These are phyloP conservation scores for Dactylonectria estremocensis DNA, from an alignment of 2,329 filamentous ascomycete genomes.

Conservation along the genomic window DNA sequence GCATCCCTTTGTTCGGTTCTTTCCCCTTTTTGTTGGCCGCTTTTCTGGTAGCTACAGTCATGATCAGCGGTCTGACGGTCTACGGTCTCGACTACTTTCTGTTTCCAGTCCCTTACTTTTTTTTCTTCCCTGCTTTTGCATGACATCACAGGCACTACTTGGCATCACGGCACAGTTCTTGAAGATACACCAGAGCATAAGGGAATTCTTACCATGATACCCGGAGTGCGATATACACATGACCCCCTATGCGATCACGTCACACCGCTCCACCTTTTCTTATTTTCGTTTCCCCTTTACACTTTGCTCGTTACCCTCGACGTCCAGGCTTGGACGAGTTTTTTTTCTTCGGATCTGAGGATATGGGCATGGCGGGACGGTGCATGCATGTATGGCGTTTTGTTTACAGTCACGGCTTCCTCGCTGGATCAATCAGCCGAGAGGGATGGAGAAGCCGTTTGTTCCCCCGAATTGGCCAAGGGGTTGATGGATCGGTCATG, in stretches of 20 bases:
- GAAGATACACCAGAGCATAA: conserved; percentile 55
- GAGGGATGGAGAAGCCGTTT: conserved; percentile 9
- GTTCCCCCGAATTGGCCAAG: conserved; percentile 10
- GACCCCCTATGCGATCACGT: conserved; percentile 52
- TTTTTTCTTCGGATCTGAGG: conserved; percentile 35
- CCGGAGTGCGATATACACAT: conserved; percentile 57
- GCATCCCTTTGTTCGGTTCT: conserved; percentile 8
- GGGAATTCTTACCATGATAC: conserved; percentile 57
- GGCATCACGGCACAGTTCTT: conserved; percentile 52
- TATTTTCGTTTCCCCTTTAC: conserved; percentile 32
- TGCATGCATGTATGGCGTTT: conserved; percentile 52
- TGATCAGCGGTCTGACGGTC: conserved; percentile 29
- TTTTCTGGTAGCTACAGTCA: conserved; percentile 29
- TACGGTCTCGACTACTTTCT: conserved; percentile 24
- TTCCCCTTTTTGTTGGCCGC: conserved; percentile 3
- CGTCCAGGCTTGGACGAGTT: conserved; percentile 35
- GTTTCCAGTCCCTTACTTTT: conserved; percentile 26
- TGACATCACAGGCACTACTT: conserved; percentile 43
- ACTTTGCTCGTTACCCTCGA: conserved; percentile 35
- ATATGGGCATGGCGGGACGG: conserved; percentile 39
- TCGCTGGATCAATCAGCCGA: conserved; percentile 30
- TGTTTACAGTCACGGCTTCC: conserved; percentile 43
- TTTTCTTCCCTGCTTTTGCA: conserved; percentile 34
- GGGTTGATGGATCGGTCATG: not conserved
- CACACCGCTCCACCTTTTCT: conserved; percentile 57